Percentiles rank a stretch among this genome's conserved stretches.
Evolutionary conservation across 2,329 filamentous ascomycete species (phyloP).

Genomic region (Aspergillus texensis): DNA sequence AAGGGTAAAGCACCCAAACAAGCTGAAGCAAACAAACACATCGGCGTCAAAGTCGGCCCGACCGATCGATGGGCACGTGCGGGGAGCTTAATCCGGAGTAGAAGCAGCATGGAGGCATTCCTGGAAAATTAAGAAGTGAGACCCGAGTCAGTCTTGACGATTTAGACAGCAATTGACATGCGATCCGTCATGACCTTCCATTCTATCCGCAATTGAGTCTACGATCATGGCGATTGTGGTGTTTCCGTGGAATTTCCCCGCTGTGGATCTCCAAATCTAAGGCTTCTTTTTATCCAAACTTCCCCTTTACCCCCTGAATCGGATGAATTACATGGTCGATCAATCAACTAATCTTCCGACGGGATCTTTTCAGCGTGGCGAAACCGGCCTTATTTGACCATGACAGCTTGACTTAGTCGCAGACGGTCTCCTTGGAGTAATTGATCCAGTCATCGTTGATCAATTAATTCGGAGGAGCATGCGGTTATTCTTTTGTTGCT

Average conservation of each 20-base stretch:
- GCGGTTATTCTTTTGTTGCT: neutral
- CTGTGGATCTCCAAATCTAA: slow-evolving; percentile 25
- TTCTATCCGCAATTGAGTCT: neutral
- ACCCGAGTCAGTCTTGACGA: neutral
- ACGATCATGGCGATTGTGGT: slow-evolving; percentile 16
- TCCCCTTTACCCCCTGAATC: slow-evolving; percentile 30
- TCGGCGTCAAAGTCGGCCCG: slow-evolving; percentile 25
- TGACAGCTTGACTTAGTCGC: neutral
- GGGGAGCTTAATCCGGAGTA: slow-evolving; percentile 9
- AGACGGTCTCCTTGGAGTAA: neutral
- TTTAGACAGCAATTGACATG: neutral
- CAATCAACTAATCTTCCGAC: slow-evolving; percentile 5
- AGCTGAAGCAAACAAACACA: slow-evolving; percentile 25
- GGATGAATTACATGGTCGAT: slow-evolving; percentile 10
- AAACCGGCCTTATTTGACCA: neutral
- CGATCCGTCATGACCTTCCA: neutral
- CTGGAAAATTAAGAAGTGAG: neutral
- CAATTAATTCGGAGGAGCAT: slow-evolving; percentile 1
- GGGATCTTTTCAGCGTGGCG: neutral
- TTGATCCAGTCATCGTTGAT: neutral
- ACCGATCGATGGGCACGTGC: slow-evolving; percentile 19
- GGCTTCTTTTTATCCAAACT: neutral
- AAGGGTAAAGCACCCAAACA: slow-evolving; percentile 17
- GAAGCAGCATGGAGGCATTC: neutral
- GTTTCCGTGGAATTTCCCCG: slow-evolving; percentile 28